A percentile compares a stretch with the other conserved stretches of the same genome.
Conservation (phyloP, 192 early-diverging fungal species). For the Coemansia sp. region DNA sequence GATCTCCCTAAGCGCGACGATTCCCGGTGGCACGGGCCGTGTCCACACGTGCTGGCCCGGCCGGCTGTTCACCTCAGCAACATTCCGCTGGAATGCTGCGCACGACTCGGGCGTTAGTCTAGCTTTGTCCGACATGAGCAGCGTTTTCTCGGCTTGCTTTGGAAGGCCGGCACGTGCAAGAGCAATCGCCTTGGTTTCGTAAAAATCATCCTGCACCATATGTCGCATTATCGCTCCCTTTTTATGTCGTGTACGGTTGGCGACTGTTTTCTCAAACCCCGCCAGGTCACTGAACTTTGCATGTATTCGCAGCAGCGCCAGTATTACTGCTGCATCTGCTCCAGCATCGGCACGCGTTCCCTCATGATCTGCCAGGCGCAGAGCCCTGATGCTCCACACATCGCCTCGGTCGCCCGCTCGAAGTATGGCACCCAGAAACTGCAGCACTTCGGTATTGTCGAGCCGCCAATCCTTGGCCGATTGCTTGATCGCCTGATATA, state of each 20-base stretch:
- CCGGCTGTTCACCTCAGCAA: background rate
- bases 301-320: slow-evolving; percentile 25
- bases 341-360: background rate
- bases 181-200: slow-evolving; percentile 19
- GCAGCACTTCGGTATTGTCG: slow-evolving; percentile 7
- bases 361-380: slow-evolving; percentile 11
- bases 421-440: slow-evolving; percentile 37
- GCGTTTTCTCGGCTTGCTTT: slow-evolving; percentile 11
- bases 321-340: background rate
- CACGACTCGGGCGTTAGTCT: background rate
- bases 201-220: slow-evolving; percentile 10
- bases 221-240: slow-evolving; percentile 7
- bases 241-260: background rate
- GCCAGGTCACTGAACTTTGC: slow-evolving; percentile 38
- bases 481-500: slow-evolving; percentile 18
- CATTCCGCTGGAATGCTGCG: background rate
- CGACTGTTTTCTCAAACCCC: slow-evolving; percentile 5
- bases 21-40: slow-evolving; percentile 12
- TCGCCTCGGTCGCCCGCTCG: slow-evolving; percentile 8
- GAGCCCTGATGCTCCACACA: slow-evolving; percentile 30
- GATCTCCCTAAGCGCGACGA: slow-evolving; percentile 21
- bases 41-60: background rate
- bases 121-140: slow-evolving; percentile 1
- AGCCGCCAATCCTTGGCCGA: slow-evolving; percentile 15
- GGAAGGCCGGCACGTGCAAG: slow-evolving; percentile 33